Conservation (phyloP, 257 asterid genomes). For the Rhazya stricta region DNA sequence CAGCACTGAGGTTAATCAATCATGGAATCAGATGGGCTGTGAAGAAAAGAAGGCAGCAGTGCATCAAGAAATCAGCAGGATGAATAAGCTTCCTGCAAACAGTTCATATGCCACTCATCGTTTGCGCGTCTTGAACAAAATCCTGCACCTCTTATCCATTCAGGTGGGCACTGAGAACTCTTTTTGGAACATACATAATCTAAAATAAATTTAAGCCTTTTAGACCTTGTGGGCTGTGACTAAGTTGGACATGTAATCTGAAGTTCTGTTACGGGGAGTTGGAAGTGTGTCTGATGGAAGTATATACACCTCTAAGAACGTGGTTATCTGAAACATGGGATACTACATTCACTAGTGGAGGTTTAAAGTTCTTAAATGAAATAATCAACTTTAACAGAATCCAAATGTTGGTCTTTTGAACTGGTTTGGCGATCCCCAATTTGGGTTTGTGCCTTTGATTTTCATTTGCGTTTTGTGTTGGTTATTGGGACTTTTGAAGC, state of each 20-base stretch:
- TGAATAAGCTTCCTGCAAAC: slow-evolving; percentile 52
- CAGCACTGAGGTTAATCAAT: slow-evolving; percentile 19
- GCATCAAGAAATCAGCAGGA: slow-evolving; percentile 45
- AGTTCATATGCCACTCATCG: slow-evolving; percentile 70
- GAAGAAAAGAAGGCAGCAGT: slow-evolving; percentile 49
- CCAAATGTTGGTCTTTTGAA: neutral
- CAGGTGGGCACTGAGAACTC: slow-evolving; percentile 35
- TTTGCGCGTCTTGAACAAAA: slow-evolving; percentile 60
- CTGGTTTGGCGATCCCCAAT: neutral
- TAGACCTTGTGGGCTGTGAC: neutral
- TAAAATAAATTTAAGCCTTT: neutral
- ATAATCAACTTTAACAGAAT: neutral
- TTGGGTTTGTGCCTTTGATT: neutral
- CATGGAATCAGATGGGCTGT: slow-evolving; percentile 27
- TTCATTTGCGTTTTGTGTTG: neutral
- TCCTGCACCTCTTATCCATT: slow-evolving; percentile 50
- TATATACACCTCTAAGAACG: neutral
- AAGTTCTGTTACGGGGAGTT: neutral
- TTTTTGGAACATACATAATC: neutral
- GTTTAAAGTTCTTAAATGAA: neutral
- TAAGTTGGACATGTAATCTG: neutral
- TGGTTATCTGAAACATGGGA: neutral
- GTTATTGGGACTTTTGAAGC: neutral
- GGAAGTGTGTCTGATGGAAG: neutral
- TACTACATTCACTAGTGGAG: neutral